Evolutionary conservation across 768 basidiomycete species (phyloP).

Genomic region (Paxillus involutus): DNA sequence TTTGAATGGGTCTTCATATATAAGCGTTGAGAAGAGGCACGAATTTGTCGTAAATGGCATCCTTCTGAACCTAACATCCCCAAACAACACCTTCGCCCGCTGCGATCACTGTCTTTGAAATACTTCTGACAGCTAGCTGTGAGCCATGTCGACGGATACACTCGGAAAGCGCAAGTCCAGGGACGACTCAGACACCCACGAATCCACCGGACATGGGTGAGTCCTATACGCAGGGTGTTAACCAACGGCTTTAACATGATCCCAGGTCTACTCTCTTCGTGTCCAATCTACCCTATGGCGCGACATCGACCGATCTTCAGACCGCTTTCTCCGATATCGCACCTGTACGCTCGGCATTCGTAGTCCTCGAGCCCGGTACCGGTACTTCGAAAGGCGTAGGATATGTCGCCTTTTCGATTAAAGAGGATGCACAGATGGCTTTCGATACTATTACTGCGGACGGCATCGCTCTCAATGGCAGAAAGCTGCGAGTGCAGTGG

Average conservation of each 20-base stretch:
- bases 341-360: conserved; percentile 90
- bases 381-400: conserved; percentile 92
- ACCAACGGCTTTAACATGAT: not conserved
- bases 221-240: not conserved
- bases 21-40: too few species aligned
- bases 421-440: conserved; percentile 82
- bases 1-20: too few species aligned
- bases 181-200: conserved; percentile 13
- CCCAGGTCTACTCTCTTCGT: conserved; percentile 85
- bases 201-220: conserved; percentile 20
- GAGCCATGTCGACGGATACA: conserved; percentile 6
- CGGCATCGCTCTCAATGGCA: conserved; percentile 63
- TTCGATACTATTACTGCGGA: conserved; percentile 64
- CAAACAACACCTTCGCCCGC: conserved; percentile 11
- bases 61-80: not conserved
- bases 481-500: conserved; percentile 76
- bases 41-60: too few species aligned
- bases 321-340: conserved; percentile 95
- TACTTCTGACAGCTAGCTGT: too few species aligned
- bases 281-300: conserved; percentile 88
- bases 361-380: conserved; percentile 78
- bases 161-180: conserved; percentile 30
- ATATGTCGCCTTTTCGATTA: conserved; percentile 89
- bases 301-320: conserved; percentile 86
- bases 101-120: too few species aligned